phyloP scores from a whole-genome alignment of 1,139 yeast species.

The Candida gigantensis region DNA sequence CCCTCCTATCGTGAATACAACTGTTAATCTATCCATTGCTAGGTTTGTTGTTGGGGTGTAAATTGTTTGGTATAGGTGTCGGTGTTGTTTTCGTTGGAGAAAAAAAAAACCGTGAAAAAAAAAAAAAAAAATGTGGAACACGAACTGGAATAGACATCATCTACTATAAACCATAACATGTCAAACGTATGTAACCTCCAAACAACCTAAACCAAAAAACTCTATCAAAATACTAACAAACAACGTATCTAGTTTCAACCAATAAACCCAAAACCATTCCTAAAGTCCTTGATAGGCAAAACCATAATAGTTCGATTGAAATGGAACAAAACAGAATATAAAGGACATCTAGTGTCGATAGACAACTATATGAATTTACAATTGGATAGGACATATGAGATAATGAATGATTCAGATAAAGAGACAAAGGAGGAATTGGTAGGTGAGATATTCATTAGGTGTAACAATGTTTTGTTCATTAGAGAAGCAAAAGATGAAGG shows the following conservation, averaged over 20 bases:
- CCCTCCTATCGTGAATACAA: slow-evolving; percentile 33
- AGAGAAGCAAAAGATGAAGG: slow-evolving; percentile 30
- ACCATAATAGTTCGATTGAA: slow-evolving; percentile 83
- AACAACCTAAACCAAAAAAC: no score
- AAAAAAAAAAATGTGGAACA: no score
- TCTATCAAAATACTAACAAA: slow-evolving; percentile 9
- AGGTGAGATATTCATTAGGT: slow-evolving; percentile 85
- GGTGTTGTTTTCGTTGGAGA: slow-evolving; percentile 3
- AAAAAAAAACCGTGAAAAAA: slow-evolving; percentile 3
- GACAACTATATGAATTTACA: slow-evolving; percentile 94
- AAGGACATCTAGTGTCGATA: slow-evolving; percentile 75
- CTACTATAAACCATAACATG: slow-evolving; percentile 5
- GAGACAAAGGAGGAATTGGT: slow-evolving; percentile 52
- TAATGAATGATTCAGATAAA: slow-evolving; percentile 41
- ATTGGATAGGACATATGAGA: slow-evolving; percentile 69
- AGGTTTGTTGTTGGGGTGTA: slow-evolving; percentile 1
- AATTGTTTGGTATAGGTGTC: no score
- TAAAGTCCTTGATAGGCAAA: slow-evolving; percentile 70
- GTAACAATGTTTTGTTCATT: slow-evolving; percentile 76
- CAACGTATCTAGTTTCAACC: slow-evolving; percentile 56
- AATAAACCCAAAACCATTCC: slow-evolving; percentile 87
- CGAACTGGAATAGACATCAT: no score
- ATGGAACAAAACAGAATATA: slow-evolving; percentile 91
- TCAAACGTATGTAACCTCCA: slow-evolving; percentile 13
- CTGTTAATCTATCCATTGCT: slow-evolving; percentile 23